Evolutionary conservation across 176 grass and related monocot species (phyloP), one percentile per base, ranked within the genome.

Genomic region (Luzula sylvatica): DNA sequence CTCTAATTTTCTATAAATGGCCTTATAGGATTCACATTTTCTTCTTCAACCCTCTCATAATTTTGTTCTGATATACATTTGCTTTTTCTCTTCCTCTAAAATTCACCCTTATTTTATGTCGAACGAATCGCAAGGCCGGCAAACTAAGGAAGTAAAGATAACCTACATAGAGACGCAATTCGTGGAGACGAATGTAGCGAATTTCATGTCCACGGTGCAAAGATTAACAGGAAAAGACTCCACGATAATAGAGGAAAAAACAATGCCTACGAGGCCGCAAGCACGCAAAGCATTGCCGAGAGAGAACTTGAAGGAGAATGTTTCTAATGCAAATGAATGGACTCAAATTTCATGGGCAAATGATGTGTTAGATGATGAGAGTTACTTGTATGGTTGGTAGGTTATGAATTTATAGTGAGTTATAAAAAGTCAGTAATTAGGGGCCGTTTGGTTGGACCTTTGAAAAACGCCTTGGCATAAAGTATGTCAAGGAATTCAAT

Each of bases 141-240:
- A 38, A 40, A 2, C 24, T 3, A 39, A 39, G 54, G n/a, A 57
- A 21, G 26, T 57, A 32, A 57, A 57, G 29, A 15, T 57, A 3
- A 57, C 15, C 29, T 29, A 32, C 28, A 40, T 57, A 21, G 54
- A 32, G 28, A 57, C 54, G 12, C 28, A 16, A 39, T 38, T 18
- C 5, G 15, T 57, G 5, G 29, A 29, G 16, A 57, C 54, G 6
- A 15, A 56, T 35, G 27, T 30, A 3, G 28, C 11, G n/a, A 38
- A 56, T 56, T 56, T 56, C 16, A 57, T 18, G 15, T 57, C 53
- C 17, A 19, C 35, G 17, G 53, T 57, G 53, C 16, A 57, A 19
- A 39, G 38, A 21, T 57, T 57, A 35, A 57, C 53, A 12, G 53
- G 53, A 1, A 57, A 57, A 19, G 53, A 57, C 28, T 11, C 29